These are phyloP conservation scores for Irpex lacteus DNA, from an alignment of 1,284 basidiomycete species.

Conservation along the genomic window DNA sequence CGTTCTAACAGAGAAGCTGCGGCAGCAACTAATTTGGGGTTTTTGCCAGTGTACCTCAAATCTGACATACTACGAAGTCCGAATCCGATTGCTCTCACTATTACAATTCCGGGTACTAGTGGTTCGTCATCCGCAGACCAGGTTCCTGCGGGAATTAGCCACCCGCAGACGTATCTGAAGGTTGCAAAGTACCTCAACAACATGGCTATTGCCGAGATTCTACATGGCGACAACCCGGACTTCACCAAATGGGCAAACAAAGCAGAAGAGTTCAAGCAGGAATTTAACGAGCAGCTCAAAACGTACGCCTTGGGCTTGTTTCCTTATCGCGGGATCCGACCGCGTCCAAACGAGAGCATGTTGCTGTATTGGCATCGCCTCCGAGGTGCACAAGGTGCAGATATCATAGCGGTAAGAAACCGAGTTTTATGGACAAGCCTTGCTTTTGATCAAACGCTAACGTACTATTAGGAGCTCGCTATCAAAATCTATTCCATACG, in stretches of 20 bases:
- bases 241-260: background rate
- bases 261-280: background rate
- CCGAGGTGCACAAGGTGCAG: background rate
- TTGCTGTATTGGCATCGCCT: background rate
- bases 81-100: background rate
- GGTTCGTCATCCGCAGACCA: background rate
- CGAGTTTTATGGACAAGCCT: background rate
- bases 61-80: background rate
- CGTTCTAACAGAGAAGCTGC: background rate
- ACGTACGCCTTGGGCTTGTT: background rate
- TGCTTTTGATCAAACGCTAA: background rate
- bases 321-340: background rate
- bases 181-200: background rate
- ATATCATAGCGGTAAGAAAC: background rate
- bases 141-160: background rate
- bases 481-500: constrained; percentile 31
- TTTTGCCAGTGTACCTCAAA: background rate
- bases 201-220: background rate
- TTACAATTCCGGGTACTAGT: background rate
- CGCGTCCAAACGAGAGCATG: background rate
- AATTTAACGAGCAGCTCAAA: background rate
- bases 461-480: constrained; percentile 23
- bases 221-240: constrained; percentile 1
- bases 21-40: background rate
- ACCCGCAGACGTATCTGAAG: background rate